Conservation (phyloP, 208 protist species). For the Crithidia fasciculata region DNA sequence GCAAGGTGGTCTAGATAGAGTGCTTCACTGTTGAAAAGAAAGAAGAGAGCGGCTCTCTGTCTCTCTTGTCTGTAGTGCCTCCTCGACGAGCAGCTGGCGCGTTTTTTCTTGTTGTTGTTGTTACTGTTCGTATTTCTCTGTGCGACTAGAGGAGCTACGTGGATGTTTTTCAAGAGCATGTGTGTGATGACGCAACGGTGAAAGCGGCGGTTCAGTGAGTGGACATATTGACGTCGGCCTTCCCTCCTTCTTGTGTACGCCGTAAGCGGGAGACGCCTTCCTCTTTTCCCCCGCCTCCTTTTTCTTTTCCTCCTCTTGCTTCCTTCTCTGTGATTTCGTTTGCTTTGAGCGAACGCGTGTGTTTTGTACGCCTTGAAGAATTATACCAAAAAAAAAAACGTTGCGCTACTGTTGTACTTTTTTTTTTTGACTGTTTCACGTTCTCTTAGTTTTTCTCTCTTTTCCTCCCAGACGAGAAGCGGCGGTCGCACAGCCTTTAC, state of each 20-base stretch:
- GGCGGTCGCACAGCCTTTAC: too few species aligned
- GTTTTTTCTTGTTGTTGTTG: too few species aligned
- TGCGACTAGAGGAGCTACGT: neutral
- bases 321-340: neutral
- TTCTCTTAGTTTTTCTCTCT: neutral
- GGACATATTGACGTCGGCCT: too few species aligned
- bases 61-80: too few species aligned
- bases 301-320: neutral
- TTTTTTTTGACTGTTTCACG: neutral
- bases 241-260: neutral
- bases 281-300: neutral
- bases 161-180: neutral
- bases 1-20: slow-evolving; percentile 19
- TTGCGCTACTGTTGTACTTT: neutral
- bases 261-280: neutral
- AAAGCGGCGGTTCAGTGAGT: too few species aligned
- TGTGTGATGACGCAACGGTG: too few species aligned
- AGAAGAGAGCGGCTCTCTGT: neutral
- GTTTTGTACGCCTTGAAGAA: neutral
- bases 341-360: neutral
- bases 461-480: neutral
- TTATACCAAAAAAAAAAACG: neutral
- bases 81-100: too few species aligned
- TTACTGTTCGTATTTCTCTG: too few species aligned
- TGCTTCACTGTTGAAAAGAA: neutral